Percentiles rank a stretch among this genome's conserved stretches.
phyloP scores from a whole-genome alignment of 495 filamentous ascomycete genomes.

The Achaetomiella virescens region DNA sequence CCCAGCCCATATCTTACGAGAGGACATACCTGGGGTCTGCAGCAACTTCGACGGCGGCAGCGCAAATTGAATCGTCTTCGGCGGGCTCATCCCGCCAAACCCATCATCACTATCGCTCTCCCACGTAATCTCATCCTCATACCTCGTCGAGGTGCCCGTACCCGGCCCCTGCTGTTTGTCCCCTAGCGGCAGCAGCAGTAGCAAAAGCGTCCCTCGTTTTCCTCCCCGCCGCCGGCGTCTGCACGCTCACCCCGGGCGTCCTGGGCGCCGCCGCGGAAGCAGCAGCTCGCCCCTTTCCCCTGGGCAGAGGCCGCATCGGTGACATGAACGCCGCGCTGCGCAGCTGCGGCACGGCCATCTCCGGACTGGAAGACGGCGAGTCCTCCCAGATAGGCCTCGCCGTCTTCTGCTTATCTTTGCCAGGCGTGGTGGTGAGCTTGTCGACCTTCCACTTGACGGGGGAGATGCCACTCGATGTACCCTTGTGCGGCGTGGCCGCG shows the following conservation, averaged over 20 bases:
- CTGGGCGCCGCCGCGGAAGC: slow-evolving; percentile 32
- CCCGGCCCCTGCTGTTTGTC: slow-evolving; percentile 9
- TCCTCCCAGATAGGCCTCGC: slow-evolving; percentile 37
- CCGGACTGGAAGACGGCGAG: slow-evolving; percentile 70
- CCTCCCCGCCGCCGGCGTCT: slow-evolving; percentile 52
- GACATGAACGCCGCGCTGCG: slow-evolving; percentile 82
- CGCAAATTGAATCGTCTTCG: slow-evolving; percentile 96
- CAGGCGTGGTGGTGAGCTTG: slow-evolving; percentile 15
- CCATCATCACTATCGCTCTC: slow-evolving; percentile 57
- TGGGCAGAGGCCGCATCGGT: slow-evolving; percentile 41
- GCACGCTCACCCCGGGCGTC: slow-evolving; percentile 73
- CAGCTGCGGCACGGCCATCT: slow-evolving; percentile 71
- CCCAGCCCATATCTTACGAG: background rate
- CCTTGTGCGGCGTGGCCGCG: slow-evolving; percentile 77
- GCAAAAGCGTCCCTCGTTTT: slow-evolving; percentile 42
- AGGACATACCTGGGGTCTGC: slow-evolving; percentile 73
- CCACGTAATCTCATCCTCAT: slow-evolving; percentile 54
- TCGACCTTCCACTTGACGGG: slow-evolving; percentile 34
- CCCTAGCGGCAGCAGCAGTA: background rate
- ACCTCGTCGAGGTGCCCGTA: slow-evolving; percentile 30
- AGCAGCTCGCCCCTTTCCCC: slow-evolving; percentile 15
- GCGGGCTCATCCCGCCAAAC: slow-evolving; percentile 71
- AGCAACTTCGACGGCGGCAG: slow-evolving; percentile 79
- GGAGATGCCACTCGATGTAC: slow-evolving; percentile 20
- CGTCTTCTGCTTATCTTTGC: slow-evolving; percentile 32